These are phyloP conservation scores for Clavispora santaluciae DNA, from an alignment of 805 yeast species.

Conservation along the genomic window DNA sequence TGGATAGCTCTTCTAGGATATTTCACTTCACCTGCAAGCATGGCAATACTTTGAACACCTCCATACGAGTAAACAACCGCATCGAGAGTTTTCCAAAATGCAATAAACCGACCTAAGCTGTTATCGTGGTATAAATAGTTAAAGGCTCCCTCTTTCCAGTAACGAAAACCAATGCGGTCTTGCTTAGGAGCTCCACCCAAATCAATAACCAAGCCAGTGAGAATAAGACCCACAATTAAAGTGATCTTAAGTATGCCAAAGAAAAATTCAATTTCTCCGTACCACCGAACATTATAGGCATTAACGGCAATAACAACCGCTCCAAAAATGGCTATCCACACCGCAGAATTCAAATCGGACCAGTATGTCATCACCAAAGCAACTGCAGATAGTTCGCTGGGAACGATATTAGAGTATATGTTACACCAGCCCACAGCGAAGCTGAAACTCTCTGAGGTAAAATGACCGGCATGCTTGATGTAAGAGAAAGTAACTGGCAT, in stretches of 20 bases:
- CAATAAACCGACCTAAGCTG: conserved; percentile 19
- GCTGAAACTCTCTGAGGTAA: conserved; percentile 42
- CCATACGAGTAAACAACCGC: conserved; percentile 36
- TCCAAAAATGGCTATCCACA: conserved; percentile 20
- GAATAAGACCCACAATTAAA: conserved; percentile 15
- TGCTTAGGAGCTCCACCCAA: conserved; percentile 15
- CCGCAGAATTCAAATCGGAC: conserved; percentile 22
- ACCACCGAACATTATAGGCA: conserved; percentile 31
- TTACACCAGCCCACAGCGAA: conserved; percentile 45
- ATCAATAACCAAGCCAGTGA: conserved; percentile 1
- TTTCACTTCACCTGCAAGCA: conserved; percentile 29
- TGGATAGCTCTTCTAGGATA: conserved; percentile 29
- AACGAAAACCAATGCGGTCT: conserved; percentile 25
- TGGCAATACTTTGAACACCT: conserved; percentile 24
- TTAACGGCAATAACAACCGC: conserved; percentile 19
- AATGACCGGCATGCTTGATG: conserved; percentile 32
- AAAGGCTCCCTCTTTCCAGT: conserved; percentile 43
- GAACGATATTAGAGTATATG: conserved; percentile 30
- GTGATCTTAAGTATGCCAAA: conserved; percentile 23
- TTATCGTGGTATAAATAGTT: conserved; percentile 17
- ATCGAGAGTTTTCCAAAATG: conserved; percentile 28
- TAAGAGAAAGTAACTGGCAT: conserved; percentile 36
- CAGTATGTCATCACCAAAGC: conserved; percentile 22
- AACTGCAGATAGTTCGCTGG: conserved; percentile 35
- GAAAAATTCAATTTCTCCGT: conserved; percentile 27